Base-by-base conservation (phyloP, 495 filamentous ascomycete species). In the Penicillium bovifimosum region DNA sequence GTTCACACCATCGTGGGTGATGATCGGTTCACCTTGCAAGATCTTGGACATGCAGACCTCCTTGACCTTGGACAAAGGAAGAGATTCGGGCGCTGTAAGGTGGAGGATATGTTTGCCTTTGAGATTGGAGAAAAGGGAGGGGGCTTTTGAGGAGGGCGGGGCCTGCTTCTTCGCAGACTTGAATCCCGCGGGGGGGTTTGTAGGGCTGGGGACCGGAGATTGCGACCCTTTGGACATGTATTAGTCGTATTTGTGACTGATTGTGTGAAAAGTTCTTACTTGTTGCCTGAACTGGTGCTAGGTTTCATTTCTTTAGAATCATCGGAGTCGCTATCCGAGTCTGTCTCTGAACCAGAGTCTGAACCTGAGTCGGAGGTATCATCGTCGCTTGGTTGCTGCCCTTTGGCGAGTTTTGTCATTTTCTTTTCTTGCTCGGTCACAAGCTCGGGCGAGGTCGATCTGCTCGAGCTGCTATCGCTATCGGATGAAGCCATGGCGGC, bases 61-160 rank as follows among this genome's bases (percentile, higher is more conserved):
- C 44, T 74, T 69, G 14, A 76, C 55, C 48, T 73, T 70, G 9
- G 71, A 73, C 39, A 76, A 47, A 34, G 74, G 72, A 13, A 76
- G 63, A 54, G 58, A 73, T 3, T 71, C 61, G 0, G 74, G 74
- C 1, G 74, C 74, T 6, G 71, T 69, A 49, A 76, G 68, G 46
- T 76, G 72, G 51, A 70, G 63, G 29, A 76, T 55, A 59, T 75
- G 69, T 50, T 76, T 76, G 41, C 71, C 72, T 47, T 56, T 54
- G 45, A 76, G 62, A 46, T 74, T 63, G 41, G 71, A 70, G 27
- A 77, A 63, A 26, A 70, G 41, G 16, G 73, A 72, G 33, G 66
- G 63, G 28, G 61, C 59, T 49, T 38, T 65, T 14, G 70, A 68
- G 43, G 72, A 67, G 33, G 70, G 59, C 8, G 68, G 54, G 18